Evolutionary conservation across 140 eudicot species (phyloP).

Genomic region (Oenanthe javanica): DNA sequence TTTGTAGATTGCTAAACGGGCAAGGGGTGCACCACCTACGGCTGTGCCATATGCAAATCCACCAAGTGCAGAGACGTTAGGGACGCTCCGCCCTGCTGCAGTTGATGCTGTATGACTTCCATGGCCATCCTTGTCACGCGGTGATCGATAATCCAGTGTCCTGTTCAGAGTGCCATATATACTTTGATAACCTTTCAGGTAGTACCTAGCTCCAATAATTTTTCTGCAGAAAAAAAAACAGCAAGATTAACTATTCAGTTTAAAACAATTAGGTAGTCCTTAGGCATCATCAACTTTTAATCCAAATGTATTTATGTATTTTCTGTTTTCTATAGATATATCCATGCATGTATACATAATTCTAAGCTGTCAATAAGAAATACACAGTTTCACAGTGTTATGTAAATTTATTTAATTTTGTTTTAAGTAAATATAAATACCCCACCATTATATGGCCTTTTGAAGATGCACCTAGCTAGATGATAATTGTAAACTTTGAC

Average conservation of each 20-base stretch:
- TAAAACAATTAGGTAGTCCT: neutral
- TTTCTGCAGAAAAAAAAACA: slow-evolving; percentile 37
- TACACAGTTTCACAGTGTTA: neutral
- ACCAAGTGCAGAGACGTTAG: slow-evolving; percentile 51
- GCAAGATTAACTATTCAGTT: neutral
- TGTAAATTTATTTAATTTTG: neutral
- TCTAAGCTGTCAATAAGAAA: neutral
- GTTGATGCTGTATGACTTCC: slow-evolving; percentile 98
- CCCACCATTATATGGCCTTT: slow-evolving; percentile 1
- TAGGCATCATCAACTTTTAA: neutral
- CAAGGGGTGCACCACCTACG: slow-evolving; percentile 82
- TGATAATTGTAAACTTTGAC: neutral
- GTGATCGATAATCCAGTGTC: slow-evolving; percentile 55
- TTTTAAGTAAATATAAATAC: neutral
- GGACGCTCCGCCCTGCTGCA: slow-evolving; percentile 64
- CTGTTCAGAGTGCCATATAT: slow-evolving; percentile 50
- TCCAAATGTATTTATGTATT: neutral
- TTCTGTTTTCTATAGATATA: neutral
- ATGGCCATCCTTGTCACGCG: slow-evolving; percentile 93
- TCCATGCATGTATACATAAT: neutral
- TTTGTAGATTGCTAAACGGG: slow-evolving; percentile 79
- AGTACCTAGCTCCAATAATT: slow-evolving; percentile 85
- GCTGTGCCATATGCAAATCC: slow-evolving; percentile 83
- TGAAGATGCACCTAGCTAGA: neutral
- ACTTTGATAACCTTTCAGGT: slow-evolving; percentile 66